Conservation (phyloP, 2,329 filamentous ascomycete species). For the Stemphylium beticola region DNA sequence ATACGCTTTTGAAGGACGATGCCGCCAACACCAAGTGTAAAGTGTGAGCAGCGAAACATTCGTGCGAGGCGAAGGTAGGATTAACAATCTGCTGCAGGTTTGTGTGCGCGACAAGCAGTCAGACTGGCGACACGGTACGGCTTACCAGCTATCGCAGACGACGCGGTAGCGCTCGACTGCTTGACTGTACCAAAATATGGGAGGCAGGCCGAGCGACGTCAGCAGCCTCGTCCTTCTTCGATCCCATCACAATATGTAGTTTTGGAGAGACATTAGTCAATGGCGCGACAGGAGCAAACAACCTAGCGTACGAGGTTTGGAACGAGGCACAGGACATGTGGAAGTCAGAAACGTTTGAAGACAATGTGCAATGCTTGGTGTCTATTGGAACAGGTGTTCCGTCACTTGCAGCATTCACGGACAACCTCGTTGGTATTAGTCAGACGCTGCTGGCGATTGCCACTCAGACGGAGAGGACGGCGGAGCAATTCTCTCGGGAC, state of each 20-base stretch:
- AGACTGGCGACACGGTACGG: constrained; percentile 39
- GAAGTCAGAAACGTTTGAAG: constrained; percentile 15
- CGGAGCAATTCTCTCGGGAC: constrained; percentile 20
- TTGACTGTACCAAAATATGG: constrained; percentile 28
- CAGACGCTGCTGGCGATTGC: constrained; percentile 20
- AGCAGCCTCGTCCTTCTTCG: constrained; percentile 24
- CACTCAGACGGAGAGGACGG: constrained; percentile 25
- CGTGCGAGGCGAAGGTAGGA: too few relatives aligned
- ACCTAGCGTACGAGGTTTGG: constrained; percentile 53
- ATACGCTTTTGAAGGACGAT: constrained; percentile 17
- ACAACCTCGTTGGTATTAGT: constrained; percentile 16
- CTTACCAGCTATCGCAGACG: constrained; percentile 43
- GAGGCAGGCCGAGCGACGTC: constrained; percentile 15
- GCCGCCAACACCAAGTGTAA: constrained; percentile 4
- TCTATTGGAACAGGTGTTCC: constrained; percentile 26
- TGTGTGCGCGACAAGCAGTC: constrained; percentile 37
- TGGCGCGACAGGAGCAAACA: constrained; percentile 50
- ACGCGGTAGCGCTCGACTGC: constrained; percentile 24
- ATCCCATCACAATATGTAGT: constrained; percentile 17
- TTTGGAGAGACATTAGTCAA: constrained; percentile 50
- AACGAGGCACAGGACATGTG: constrained; percentile 35
- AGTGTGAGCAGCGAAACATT: constrained; percentile 5
- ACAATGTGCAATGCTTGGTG: constrained; percentile 19
- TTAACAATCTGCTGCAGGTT: constrained; percentile 4
- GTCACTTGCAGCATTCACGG: constrained; percentile 24